phyloP scores from a whole-genome alignment of 192 early-diverging fungal species.

The Gryganskiella cystojenkinii region DNA sequence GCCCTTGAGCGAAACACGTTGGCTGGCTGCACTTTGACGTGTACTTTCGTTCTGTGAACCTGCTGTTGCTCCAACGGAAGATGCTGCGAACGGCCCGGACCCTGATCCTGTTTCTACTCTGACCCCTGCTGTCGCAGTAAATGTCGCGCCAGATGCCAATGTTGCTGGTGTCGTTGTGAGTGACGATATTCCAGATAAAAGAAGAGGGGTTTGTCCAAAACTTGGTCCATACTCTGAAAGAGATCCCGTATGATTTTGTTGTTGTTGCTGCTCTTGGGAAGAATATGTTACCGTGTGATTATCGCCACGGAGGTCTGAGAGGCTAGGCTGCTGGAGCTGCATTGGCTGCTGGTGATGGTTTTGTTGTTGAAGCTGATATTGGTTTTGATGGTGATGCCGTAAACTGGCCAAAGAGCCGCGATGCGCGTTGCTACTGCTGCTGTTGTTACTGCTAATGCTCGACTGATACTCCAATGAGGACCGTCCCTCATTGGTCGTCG shows the following conservation, averaged over 20 bases:
- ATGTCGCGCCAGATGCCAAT: too few relatives aligned
- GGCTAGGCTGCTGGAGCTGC: neutral
- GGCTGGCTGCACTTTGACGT: too few relatives aligned
- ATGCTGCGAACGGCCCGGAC: too few relatives aligned
- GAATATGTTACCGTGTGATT: neutral
- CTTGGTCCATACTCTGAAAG: neutral
- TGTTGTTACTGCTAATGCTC: slow-evolving; percentile 22
- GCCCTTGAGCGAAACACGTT: neutral
- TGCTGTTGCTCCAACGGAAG: too few relatives aligned
- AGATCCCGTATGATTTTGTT: neutral
- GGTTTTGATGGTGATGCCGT: neutral
- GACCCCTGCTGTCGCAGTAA: too few relatives aligned
- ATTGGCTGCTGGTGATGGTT: neutral
- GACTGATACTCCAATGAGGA: slow-evolving; percentile 29
- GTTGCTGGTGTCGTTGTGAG: neutral
- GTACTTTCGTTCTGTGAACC: too few relatives aligned
- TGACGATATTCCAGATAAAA: neutral
- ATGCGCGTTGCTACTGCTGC: slow-evolving; percentile 2
- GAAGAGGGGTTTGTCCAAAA: too few relatives aligned
- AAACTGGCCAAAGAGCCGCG: neutral
- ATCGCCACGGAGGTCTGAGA: slow-evolving; percentile 3
- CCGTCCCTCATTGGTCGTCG: neutral
- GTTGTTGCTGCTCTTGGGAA: slow-evolving; percentile 12
- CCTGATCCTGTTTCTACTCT: too few relatives aligned
- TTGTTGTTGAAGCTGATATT: neutral